These are phyloP conservation scores for Phytophthora foliorum DNA, from an alignment of 352 stramenopile species.

Conservation along the genomic window DNA sequence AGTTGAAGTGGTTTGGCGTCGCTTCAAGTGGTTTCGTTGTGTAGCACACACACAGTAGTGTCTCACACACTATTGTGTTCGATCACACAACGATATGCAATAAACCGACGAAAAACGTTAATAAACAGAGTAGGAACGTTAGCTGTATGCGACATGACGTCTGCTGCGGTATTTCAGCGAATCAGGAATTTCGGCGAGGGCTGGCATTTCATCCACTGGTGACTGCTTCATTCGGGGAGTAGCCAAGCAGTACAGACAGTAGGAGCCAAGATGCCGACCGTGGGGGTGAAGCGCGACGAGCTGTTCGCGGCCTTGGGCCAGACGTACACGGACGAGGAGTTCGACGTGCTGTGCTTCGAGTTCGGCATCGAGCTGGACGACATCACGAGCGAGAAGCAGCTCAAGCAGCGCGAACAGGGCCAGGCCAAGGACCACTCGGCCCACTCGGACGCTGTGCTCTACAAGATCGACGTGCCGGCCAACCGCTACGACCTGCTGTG, in stretches of 20 bases:
- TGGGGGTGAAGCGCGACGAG: constrained; percentile 97
- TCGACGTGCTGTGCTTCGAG: constrained; percentile 99
- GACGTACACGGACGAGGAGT: constrained; percentile 98
- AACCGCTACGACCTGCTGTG: constrained; percentile 99
- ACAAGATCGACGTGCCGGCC: constrained; percentile 99
- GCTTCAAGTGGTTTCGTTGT: constrained; percentile 14
- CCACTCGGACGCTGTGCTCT: constrained; percentile 94
- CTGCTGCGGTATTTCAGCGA: constrained; percentile 5
- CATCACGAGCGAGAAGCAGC: constrained; percentile 89
- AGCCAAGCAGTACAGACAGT: not conserved
- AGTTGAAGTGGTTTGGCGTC: constrained; percentile 28
- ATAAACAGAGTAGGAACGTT: no score
- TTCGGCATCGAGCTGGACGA: constrained; percentile 99
- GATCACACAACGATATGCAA: no score
- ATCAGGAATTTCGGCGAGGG: constrained; percentile 6
- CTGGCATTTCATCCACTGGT: constrained; percentile 31
- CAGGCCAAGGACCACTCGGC: constrained; percentile 67
- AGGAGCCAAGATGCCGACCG: constrained; percentile 96
- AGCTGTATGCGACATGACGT: constrained; percentile 19
- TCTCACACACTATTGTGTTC: not conserved
- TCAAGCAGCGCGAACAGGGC: constrained; percentile 88
- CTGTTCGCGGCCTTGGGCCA: constrained; percentile 98
- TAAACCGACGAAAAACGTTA: no score
- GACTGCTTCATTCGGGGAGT: constrained; percentile 27
- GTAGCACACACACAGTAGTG: not conserved